phyloP scores from a whole-genome alignment of 257 asterid species.

The Marsdenia floribunda region DNA sequence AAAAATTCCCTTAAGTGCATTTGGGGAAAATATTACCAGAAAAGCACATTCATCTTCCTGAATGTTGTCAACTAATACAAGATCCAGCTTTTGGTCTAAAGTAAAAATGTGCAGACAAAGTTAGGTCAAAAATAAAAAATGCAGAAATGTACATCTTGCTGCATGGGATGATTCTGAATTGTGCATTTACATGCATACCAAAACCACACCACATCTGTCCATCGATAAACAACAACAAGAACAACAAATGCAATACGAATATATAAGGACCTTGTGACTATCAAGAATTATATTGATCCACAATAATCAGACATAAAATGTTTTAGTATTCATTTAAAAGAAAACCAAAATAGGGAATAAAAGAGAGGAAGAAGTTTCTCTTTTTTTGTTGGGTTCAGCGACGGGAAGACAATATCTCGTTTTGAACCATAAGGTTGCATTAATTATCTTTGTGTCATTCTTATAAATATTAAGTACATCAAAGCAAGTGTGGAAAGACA shows the following conservation, averaged over 20 bases:
- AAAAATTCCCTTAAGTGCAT: background rate
- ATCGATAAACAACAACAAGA: background rate
- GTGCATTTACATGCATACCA: background rate
- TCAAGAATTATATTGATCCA: background rate
- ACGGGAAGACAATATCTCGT: too few relatives aligned
- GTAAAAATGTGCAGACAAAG: background rate
- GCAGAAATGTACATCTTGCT: background rate
- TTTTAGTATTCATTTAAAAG: background rate
- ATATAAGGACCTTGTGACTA: background rate
- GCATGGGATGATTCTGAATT: background rate
- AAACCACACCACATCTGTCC: background rate
- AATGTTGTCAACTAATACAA: background rate
- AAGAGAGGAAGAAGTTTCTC: background rate
- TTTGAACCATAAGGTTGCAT: background rate
- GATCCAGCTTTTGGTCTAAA: background rate
- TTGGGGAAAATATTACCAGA: background rate
- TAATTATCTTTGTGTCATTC: background rate
- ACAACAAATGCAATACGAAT: background rate
- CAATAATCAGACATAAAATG: background rate
- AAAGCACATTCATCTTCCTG: background rate
- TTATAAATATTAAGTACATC: background rate
- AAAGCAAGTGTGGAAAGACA: too few relatives aligned
- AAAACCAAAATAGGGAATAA: background rate
- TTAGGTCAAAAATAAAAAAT: background rate
- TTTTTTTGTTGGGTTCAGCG: too few relatives aligned